Conservation (phyloP, 2,329 filamentous ascomycete species). For the Daldinia sp. region DNA sequence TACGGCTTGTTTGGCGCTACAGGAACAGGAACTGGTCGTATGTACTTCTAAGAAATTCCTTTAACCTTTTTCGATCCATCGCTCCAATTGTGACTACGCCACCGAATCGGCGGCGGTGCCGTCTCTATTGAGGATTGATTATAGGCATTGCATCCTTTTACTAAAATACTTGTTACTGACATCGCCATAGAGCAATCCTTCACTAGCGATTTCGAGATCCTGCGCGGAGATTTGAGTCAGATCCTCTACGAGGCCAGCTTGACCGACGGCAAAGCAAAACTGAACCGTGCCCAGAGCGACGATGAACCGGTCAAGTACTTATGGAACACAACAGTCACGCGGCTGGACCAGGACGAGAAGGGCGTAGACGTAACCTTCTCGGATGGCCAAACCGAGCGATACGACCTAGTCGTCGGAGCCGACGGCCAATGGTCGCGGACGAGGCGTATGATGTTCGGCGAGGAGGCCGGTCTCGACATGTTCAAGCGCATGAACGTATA, state of each 20-base stretch:
- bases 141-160: background rate
- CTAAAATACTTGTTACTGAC: background rate
- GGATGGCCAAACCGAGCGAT: slow-evolving; percentile 53
- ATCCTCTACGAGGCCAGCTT: slow-evolving; percentile 56
- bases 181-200: slow-evolving; percentile 49
- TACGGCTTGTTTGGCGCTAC: slow-evolving; percentile 53
- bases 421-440: slow-evolving; percentile 62
- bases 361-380: slow-evolving; percentile 52
- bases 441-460: slow-evolving; percentile 50
- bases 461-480: slow-evolving; percentile 38
- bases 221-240: slow-evolving; percentile 63
- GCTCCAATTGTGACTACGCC: background rate
- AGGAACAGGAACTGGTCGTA: slow-evolving; percentile 50
- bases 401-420: slow-evolving; percentile 63
- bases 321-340: slow-evolving; percentile 45
- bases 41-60: background rate
- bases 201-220: slow-evolving; percentile 66
- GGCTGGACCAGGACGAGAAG: slow-evolving; percentile 43
- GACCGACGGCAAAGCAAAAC: background rate
- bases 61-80: too few species aligned
- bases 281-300: slow-evolving; percentile 27
- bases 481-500: slow-evolving; percentile 47
- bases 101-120: background rate
- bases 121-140: background rate
- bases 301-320: slow-evolving; percentile 45